phyloP scores from a whole-genome alignment of 768 basidiomycete genomes.

The Rhizopogon salebrosus region DNA sequence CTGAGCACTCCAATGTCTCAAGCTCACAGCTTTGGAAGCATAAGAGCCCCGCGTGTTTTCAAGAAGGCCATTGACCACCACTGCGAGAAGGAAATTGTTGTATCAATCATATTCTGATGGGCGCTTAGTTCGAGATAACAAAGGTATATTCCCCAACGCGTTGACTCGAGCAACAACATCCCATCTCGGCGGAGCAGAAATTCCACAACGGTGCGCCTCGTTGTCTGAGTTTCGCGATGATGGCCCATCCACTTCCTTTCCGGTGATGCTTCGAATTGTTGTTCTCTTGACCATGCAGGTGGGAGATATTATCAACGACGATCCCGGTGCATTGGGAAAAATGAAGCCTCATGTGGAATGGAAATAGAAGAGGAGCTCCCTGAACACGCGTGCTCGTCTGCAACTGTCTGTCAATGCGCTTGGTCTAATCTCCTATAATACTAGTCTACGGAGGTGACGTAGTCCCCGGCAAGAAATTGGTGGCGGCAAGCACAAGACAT shows the following conservation, averaged over 20 bases:
- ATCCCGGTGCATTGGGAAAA: slow-evolving; percentile 9
- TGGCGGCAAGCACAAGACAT: neutral
- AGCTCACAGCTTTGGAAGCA: slow-evolving; percentile 13
- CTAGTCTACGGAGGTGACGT: neutral
- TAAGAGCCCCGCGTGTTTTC: slow-evolving; percentile 11
- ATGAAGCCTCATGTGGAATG: slow-evolving; percentile 1
- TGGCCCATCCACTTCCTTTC: slow-evolving; percentile 19
- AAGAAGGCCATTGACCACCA: neutral
- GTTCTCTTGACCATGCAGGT: slow-evolving; percentile 7
- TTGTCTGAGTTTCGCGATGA: slow-evolving; percentile 6
- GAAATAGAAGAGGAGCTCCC: neutral
- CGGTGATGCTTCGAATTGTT: slow-evolving; percentile 2
- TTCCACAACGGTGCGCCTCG: slow-evolving; percentile 18
- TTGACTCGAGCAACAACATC: neutral
- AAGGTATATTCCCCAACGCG: slow-evolving; percentile 6
- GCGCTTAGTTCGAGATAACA: neutral
- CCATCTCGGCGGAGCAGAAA: slow-evolving; percentile 23
- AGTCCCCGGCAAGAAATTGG: neutral
- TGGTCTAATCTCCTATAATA: neutral
- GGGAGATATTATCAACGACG: slow-evolving; percentile 15
- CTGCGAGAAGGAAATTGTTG: slow-evolving; percentile 2
- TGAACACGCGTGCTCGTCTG: neutral
- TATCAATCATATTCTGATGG: slow-evolving; percentile 23
- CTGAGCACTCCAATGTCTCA: slow-evolving; percentile 10
- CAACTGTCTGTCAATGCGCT: neutral